phyloP scores from a whole-genome alignment of 1,284 basidiomycete genomes.

The Vanrija sp. region DNA sequence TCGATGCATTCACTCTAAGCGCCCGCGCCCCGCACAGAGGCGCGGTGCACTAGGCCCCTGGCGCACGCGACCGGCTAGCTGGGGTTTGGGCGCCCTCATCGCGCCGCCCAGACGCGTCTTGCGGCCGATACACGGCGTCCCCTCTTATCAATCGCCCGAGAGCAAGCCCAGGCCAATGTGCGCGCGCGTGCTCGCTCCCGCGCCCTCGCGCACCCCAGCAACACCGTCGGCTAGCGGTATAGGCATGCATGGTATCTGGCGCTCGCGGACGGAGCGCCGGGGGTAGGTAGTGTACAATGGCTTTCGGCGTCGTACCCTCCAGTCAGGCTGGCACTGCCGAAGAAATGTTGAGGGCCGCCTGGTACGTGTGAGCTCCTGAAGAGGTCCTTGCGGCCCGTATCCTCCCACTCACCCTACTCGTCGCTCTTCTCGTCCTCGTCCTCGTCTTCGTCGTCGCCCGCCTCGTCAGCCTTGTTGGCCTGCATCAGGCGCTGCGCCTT shows the following conservation, averaged over 20 bases:
- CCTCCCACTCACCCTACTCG: conserved; percentile 1
- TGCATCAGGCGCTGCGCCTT: conserved; percentile 30
- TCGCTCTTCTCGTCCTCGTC: conserved; percentile 7
- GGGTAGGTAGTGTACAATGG: not conserved
- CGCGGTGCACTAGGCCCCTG: too few species aligned
- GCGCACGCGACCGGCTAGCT: too few species aligned
- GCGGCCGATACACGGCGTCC: not conserved
- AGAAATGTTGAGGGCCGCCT: not conserved
- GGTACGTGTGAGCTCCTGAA: not conserved
- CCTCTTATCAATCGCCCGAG: not conserved
- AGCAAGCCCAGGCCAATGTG: too few species aligned
- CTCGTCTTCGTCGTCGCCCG: conserved; percentile 3
- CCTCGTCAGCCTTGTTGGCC: conserved; percentile 16
- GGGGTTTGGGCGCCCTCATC: too few species aligned
- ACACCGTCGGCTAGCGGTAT: not conserved
- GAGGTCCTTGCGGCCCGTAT: not conserved
- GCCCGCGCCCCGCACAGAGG: too few species aligned
- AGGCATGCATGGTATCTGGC: not conserved
- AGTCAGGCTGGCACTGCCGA: not conserved
- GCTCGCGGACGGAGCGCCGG: not conserved
- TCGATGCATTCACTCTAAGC: too few species aligned
- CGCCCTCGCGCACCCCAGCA: too few species aligned
- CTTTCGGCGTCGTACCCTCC: not conserved
- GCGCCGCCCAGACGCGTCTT: not conserved
- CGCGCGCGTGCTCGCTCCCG: not conserved